Evolutionary conservation across 1,284 basidiomycete genomes (phyloP).

Genomic region (Abortiporus biennis): DNA sequence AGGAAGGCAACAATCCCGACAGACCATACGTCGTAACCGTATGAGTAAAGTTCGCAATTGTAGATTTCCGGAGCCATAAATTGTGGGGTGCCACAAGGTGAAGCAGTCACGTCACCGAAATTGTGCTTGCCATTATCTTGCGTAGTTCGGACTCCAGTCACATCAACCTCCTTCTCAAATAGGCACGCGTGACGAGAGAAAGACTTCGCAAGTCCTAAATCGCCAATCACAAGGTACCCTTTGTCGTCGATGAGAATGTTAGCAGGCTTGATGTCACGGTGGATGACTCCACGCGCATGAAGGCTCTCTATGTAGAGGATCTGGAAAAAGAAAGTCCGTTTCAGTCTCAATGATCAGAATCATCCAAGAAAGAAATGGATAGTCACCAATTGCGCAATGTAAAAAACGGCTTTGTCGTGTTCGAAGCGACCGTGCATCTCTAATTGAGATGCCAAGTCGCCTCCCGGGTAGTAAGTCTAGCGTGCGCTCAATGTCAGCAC

Average conservation of each 20-base stretch:
- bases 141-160: background rate
- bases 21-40: conserved; percentile 64
- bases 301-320: conserved; percentile 5
- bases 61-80: conserved; percentile 67
- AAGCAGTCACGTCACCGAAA: background rate
- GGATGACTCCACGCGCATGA: conserved; percentile 16
- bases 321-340: background rate
- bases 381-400: conserved; percentile 6
- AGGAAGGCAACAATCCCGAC: conserved; percentile 44
- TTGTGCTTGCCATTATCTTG: background rate
- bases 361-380: background rate
- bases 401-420: conserved; percentile 1
- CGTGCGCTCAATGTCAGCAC: background rate
- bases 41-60: conserved; percentile 59
- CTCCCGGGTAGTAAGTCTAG: conserved; percentile 7
- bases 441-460: conserved; percentile 3
- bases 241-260: conserved; percentile 58
- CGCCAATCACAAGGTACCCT: conserved; percentile 53
- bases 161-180: background rate
- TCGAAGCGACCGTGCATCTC: conserved; percentile 3
- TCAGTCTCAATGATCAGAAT: background rate
- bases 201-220: conserved; percentile 6
- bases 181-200: conserved; percentile 34
- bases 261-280: conserved; percentile 49
- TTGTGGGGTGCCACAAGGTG: conserved; percentile 49